Evolutionary conservation across 148 eudicot genomes (phyloP), one percentile per base, ranked within the genome.

Genomic region (Drosera capensis): DNA sequence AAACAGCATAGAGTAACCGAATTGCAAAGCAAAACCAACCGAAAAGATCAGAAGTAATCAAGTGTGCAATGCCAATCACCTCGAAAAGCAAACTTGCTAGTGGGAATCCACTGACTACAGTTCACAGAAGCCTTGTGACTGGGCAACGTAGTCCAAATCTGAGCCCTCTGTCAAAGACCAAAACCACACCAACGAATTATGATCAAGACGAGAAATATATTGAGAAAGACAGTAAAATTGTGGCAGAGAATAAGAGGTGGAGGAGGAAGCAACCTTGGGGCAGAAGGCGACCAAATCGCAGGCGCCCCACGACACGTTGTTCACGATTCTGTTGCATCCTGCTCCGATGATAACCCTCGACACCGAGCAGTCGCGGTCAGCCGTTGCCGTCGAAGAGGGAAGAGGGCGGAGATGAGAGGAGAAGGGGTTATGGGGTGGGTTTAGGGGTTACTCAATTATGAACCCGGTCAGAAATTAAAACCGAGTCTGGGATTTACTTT

Each of bases 251-350:
- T 13, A 34, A 34, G 3, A 11, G 14, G 38, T 2, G n/a, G 38
- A 34, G 14, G 17, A 20, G 14, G 19, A n/a, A 37, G 6, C 18
- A n/a, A 85, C 96, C 80, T 74, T 29, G 20, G 94, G 92, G 54
- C 72, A 75, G 63, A 80, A 88, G 36, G 94, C 63, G 41, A 88
- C 67, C 38, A 80, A 68, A 54, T 64, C 63, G 55, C 69, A 77
- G 11, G 96, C 83, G 1, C 81, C 92, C 94, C 96, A 88, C 1
- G 94, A 83, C 28, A 83, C 94, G 52, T 88, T 88, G 71, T 78
- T 75, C 18, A 88, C 96, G 41, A 88, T 57, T 58, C 94, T 67
- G 55, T 88, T 88, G 68, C 96, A 83, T 1, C 94, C 96, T 55
- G 86, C 92, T 62, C 92, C 94, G 43, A 80, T 75, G 56, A 83